phyloP scores from a whole-genome alignment of 2,329 filamentous ascomycete species.

The Didymella sp. region DNA sequence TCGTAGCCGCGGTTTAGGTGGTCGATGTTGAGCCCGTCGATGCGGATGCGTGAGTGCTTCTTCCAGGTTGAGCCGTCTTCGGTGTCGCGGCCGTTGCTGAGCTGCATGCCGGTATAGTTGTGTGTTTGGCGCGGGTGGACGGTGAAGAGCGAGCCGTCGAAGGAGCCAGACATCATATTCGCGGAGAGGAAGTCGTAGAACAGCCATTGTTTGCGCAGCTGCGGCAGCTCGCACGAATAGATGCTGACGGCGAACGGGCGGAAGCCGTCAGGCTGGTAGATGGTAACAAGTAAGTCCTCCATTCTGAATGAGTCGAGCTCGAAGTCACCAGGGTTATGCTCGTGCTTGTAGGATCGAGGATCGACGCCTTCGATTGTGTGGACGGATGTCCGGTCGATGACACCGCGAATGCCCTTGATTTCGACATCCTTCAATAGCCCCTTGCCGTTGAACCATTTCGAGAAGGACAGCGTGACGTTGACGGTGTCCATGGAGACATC shows the following conservation, averaged over 20 bases:
- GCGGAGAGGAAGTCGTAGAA: conserved; percentile 98
- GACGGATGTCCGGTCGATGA: conserved; percentile 88
- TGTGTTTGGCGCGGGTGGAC: conserved; percentile 94
- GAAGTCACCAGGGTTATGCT: conserved; percentile 90
- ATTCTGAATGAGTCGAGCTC: conserved; percentile 97
- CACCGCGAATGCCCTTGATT: conserved; percentile 89
- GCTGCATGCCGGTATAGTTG: conserved; percentile 71
- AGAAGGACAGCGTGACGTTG: conserved; percentile 93
- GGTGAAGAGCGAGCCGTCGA: conserved; percentile 94
- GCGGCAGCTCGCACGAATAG: conserved; percentile 91
- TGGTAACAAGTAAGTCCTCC: conserved; percentile 87
- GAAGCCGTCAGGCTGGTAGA: conserved; percentile 89
- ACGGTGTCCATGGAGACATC: conserved; percentile 94
- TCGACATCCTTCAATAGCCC: conserved; percentile 91
- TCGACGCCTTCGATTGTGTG: conserved; percentile 75
- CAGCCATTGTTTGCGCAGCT: conserved; percentile 92
- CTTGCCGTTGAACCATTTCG: conserved; percentile 99
- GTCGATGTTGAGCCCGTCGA: conserved; percentile 93
- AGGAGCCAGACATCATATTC: conserved; percentile 94
- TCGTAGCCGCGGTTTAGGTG: conserved; percentile 93
- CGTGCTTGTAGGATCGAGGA: conserved; percentile 84
- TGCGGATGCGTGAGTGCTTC: conserved; percentile 89
- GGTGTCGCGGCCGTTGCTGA: conserved; percentile 62
- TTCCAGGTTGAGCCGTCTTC: conserved; percentile 82
- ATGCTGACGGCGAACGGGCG: conserved; percentile 96